These are phyloP conservation scores for Pythium chondricola DNA, from an alignment of 352 stramenopile species.

Conservation along the genomic window DNA sequence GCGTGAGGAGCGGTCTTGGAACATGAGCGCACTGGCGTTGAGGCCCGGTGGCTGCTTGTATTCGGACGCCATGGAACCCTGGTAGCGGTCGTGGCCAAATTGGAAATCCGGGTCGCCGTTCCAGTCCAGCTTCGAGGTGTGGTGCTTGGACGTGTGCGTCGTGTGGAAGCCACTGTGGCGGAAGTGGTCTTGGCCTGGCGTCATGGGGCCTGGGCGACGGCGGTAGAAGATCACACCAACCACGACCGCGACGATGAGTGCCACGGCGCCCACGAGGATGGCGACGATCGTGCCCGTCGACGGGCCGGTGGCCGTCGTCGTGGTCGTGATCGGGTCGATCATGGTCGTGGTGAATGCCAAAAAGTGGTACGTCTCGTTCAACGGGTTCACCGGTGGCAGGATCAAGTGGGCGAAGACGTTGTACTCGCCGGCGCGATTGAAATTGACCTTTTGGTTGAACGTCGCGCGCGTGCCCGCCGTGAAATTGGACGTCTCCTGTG, in stretches of 20 bases:
- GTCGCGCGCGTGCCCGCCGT: slow-evolving; percentile 48
- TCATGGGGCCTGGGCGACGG: slow-evolving; percentile 24
- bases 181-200: slow-evolving; percentile 44
- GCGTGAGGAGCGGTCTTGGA: slow-evolving; percentile 33
- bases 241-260: slow-evolving; percentile 34
- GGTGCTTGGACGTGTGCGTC: slow-evolving; percentile 40
- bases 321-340: slow-evolving; percentile 3
- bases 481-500: slow-evolving; percentile 75
- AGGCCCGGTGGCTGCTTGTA: slow-evolving; percentile 40
- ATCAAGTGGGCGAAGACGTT: slow-evolving; percentile 80
- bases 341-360: slow-evolving; percentile 64
- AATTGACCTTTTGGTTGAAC: slow-evolving; percentile 58
- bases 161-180: slow-evolving; percentile 47
- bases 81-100: slow-evolving; percentile 19
- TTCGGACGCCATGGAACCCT: slow-evolving; percentile 21
- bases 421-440: slow-evolving; percentile 38
- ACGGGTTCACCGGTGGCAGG: slow-evolving; percentile 43
- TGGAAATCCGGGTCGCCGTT: slow-evolving; percentile 43
- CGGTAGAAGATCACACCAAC: slow-evolving; percentile 55
- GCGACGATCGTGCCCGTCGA: slow-evolving; percentile 38
- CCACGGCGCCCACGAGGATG: slow-evolving; percentile 38
- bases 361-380: slow-evolving; percentile 67
- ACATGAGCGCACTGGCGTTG: slow-evolving; percentile 56
- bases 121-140: slow-evolving; percentile 58
- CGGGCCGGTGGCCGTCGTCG: slow-evolving; percentile 13